A percentile compares a stretch with the other conserved stretches of the same genome.
Conservation (phyloP, 768 basidiomycete species). For the Mycena venus region DNA sequence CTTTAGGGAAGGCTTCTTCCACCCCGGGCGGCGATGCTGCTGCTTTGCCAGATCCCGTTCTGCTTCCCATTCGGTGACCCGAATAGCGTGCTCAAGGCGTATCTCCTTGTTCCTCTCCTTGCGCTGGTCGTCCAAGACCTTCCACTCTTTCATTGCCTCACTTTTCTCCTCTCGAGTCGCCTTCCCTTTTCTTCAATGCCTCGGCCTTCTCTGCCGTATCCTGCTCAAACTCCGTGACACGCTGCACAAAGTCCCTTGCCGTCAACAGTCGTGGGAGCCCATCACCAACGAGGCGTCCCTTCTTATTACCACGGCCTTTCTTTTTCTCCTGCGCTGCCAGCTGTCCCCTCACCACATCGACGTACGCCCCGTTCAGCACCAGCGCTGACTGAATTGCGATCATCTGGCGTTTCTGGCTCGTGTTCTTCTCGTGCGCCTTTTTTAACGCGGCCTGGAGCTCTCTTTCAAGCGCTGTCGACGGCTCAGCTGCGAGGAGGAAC, state of each 20-base stretch:
- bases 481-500: neutral
- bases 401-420: neutral
- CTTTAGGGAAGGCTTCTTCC: neutral
- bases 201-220: slow-evolving; percentile 2
- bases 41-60: neutral
- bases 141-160: neutral
- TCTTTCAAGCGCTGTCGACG: neutral
- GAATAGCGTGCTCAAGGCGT: neutral
- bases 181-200: slow-evolving; percentile 20
- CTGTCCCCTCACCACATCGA: neutral
- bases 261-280: neutral
- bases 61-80: neutral
- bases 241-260: neutral
- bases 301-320: neutral
- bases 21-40: neutral
- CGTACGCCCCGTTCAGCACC: neutral
- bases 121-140: neutral
- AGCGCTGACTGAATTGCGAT: neutral
- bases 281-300: neutral
- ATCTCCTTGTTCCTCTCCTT: neutral
- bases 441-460: neutral
- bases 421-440: neutral
- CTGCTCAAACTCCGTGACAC: neutral
- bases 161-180: neutral
- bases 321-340: neutral